Percentiles rank a stretch among this genome's conserved stretches.
phyloP scores from a whole-genome alignment of 768 basidiomycete genomes.

The Gloeopeniophorella convolvens region DNA sequence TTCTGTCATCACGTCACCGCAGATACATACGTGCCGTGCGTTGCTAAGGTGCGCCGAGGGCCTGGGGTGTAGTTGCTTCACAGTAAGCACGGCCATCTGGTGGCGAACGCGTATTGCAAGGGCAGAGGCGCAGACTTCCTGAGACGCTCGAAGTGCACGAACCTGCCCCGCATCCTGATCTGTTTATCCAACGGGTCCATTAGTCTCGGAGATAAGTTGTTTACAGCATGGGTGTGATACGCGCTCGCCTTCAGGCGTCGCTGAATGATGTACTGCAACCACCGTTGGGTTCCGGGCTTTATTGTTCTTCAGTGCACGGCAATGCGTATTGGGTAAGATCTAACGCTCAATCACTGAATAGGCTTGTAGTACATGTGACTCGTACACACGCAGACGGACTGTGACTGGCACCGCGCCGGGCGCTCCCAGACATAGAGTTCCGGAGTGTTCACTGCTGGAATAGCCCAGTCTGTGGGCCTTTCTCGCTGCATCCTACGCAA shows the following conservation, averaged over 20 bases:
- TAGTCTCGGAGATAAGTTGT: too few relatives aligned
- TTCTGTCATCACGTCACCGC: conserved; percentile 78
- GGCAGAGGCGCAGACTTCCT: conserved; percentile 55
- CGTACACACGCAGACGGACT: conserved; percentile 53
- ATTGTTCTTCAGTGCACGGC: conserved; percentile 67
- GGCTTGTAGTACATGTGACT: conserved; percentile 41
- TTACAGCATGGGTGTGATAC: conserved; percentile 61
- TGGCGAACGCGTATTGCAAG: conserved; percentile 28
- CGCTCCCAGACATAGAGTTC: conserved; percentile 66
- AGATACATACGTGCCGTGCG: conserved; percentile 73
- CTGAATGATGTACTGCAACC: conserved; percentile 80
- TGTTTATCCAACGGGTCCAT: too few relatives aligned
- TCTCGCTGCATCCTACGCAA: too few relatives aligned
- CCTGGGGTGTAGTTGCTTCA: conserved; percentile 60
- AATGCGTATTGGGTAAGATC: conserved; percentile 36
- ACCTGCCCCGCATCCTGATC: not conserved
- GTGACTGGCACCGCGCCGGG: conserved; percentile 90
- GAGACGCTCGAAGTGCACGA: conserved; percentile 76
- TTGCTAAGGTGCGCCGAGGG: conserved; percentile 66
- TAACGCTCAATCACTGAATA: not conserved
- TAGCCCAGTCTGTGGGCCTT: too few relatives aligned
- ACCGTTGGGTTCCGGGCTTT: conserved; percentile 67
- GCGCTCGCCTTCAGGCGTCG: conserved; percentile 49
- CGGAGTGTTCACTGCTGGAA: too few relatives aligned
- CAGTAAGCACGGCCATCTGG: conserved; percentile 68